phyloP scores from a whole-genome alignment of 2,329 filamentous ascomycete genomes.

The Tolypocladium sp. region DNA sequence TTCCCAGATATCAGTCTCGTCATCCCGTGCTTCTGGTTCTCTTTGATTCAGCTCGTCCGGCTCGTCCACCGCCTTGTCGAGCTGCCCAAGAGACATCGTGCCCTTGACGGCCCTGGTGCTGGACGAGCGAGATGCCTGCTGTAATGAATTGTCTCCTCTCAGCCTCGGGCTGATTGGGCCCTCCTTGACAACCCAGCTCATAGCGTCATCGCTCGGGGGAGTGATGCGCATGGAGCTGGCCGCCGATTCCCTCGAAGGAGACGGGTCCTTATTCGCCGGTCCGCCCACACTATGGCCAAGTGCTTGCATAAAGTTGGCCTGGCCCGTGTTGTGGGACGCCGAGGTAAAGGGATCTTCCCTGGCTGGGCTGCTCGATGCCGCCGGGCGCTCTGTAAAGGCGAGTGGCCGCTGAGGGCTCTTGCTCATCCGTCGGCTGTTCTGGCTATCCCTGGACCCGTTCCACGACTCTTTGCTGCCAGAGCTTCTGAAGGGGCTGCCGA shows the following conservation, averaged over 20 bases:
- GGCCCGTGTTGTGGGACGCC: conserved; percentile 14
- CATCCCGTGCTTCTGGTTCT: conserved; percentile 15
- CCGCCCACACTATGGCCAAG: conserved; percentile 16
- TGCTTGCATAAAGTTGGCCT: conserved; percentile 22
- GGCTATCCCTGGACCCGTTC: conserved; percentile 16
- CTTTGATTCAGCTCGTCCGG: conserved; percentile 4
- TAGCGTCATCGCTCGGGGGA: conserved; percentile 24
- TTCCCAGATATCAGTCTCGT: conserved; percentile 48
- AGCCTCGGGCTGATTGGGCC: conserved; percentile 26
- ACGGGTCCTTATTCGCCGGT: conserved; percentile 1
- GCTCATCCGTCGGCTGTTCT: conserved; percentile 14
- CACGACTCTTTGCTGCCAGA: conserved; percentile 26
- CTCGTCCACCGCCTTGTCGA: conserved; percentile 9
- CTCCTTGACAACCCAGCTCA: conserved; percentile 34
- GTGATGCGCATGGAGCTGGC: conserved; percentile 23
- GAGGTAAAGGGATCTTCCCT: conserved; percentile 20
- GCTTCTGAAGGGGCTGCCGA: conserved; percentile 47
- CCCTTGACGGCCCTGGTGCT: not conserved
- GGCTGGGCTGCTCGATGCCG: conserved; percentile 7
- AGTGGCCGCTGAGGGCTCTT: conserved; percentile 18
- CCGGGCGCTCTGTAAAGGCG: conserved; percentile 4
- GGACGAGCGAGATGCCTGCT: conserved; percentile 13
- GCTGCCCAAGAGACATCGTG: conserved; percentile 3
- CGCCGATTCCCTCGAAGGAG: conserved; percentile 14
- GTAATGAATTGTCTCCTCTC: conserved; percentile 24